These are phyloP conservation scores for Fusarium floridanum DNA, from an alignment of 2,329 filamentous ascomycete genomes.

Conservation along the genomic window DNA sequence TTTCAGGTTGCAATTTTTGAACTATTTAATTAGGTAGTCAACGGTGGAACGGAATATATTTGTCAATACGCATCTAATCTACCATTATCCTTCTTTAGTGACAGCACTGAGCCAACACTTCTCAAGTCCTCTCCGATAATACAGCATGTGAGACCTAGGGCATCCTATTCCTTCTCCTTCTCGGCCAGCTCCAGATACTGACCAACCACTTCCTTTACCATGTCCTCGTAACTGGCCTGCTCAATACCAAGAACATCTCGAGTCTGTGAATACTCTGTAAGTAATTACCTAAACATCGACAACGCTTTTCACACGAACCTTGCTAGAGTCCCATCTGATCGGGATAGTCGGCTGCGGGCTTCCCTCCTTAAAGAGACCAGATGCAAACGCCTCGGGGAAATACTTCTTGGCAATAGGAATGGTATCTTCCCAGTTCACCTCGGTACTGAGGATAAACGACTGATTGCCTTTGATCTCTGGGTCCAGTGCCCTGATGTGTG, in stretches of 20 bases:
- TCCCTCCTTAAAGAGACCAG: background rate
- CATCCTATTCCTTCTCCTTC: background rate
- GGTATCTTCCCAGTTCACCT: background rate
- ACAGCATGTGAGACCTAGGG: too few species aligned
- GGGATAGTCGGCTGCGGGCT: background rate
- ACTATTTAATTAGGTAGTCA: too few species aligned
- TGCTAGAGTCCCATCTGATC: background rate
- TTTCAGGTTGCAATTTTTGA: too few species aligned
- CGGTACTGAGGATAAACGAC: background rate
- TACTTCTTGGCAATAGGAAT: background rate
- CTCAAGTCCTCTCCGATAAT: background rate
- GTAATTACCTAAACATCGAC: background rate
- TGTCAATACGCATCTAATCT: too few species aligned
- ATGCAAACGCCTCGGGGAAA: background rate
- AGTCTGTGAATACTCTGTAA: background rate
- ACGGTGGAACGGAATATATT: too few species aligned
- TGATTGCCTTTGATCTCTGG: background rate
- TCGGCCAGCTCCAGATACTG: background rate
- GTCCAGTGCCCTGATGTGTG: background rate
- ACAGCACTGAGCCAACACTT: background rate
- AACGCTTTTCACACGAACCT: background rate
- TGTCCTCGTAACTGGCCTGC: background rate
- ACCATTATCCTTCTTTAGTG: background rate
- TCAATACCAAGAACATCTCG: background rate
- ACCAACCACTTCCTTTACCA: background rate